These are phyloP conservation scores for Tephrocybe sp. DNA, from an alignment of 768 basidiomycete genomes.

Conservation along the genomic window DNA sequence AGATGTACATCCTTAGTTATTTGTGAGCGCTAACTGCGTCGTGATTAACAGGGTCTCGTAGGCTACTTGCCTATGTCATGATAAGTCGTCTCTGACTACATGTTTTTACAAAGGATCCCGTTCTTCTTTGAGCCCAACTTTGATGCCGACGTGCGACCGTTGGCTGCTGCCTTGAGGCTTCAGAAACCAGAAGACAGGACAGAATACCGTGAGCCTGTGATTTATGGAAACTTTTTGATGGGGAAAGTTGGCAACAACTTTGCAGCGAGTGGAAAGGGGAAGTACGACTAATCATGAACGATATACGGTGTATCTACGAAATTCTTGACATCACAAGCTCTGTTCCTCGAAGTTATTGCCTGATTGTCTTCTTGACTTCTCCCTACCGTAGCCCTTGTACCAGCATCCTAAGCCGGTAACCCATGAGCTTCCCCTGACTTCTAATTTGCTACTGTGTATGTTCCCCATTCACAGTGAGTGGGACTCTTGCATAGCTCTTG, in stretches of 20 bases:
- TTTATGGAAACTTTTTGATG: constrained; percentile 80
- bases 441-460: too few relatives aligned
- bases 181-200: constrained; percentile 24
- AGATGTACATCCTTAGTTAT: constrained; percentile 14
- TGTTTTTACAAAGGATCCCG: constrained; percentile 55
- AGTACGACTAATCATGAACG: constrained; percentile 35
- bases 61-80: too few relatives aligned
- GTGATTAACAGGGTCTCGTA: constrained; percentile 87
- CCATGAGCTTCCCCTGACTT: too few relatives aligned
- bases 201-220: constrained; percentile 39
- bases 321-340: too few relatives aligned
- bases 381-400: too few relatives aligned
- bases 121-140: constrained; percentile 97
- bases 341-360: too few relatives aligned
- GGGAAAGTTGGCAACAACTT: constrained; percentile 79
- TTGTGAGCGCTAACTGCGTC: too few relatives aligned
- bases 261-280: constrained; percentile 37
- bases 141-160: constrained; percentile 63
- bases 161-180: constrained; percentile 57
- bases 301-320: too few relatives aligned
- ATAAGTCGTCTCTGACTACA: background rate
- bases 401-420: too few relatives aligned
- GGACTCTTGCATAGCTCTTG: too few relatives aligned
- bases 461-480: too few relatives aligned
- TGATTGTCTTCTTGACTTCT: too few relatives aligned